Evolutionary conservation across 495 filamentous ascomycete species (phyloP), one percentile per base, ranked within the genome.

Genomic region (Talaromyces liani): DNA sequence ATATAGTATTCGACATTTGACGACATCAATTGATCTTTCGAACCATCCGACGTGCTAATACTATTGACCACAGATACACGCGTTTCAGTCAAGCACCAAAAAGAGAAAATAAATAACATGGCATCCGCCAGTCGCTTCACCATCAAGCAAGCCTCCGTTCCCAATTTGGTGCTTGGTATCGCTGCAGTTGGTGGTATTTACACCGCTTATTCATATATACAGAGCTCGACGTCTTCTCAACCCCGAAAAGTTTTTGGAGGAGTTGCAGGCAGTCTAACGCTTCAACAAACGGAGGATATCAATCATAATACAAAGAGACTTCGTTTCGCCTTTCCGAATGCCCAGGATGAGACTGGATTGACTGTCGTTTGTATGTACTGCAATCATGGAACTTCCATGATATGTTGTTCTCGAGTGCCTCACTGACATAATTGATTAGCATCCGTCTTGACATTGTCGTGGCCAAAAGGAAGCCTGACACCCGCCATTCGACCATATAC

Each of bases 271-370:
- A 41, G 22, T 10, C 39, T 60, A 0, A 60, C 33, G 7, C 39
- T 60, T 10, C 58, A 60, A 29, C 18, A 60, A 16, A n/a, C 58
- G 25, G 58, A 87, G 66, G 65, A 72, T 1, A 77, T 89, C 59
- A 88, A 85, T 68, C 84, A 87, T 72, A 86, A 90, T 65, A 88
- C 85, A 4, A 89, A 87, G 68, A 78, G 79, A 36, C 71, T 90
- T 57, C 77, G 82, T 4, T 90, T 90, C 54, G 81, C 83, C 63
- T 77, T 88, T 8, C 85, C 87, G 0, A 75, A 82, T 20, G 53
- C 71, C n/a, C 66, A 75, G 18, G 70, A 73, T 7, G 67, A 73
- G 34, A 84, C 81, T 66, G 86, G 86, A 1, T 66, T 88, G 4
- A 51, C 69, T 2, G 73, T 87, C 45, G 83, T 82, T 5, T 86